Base-by-base conservation (phyloP, 768 basidiomycete species). In the Lactarius deliciosus region DNA sequence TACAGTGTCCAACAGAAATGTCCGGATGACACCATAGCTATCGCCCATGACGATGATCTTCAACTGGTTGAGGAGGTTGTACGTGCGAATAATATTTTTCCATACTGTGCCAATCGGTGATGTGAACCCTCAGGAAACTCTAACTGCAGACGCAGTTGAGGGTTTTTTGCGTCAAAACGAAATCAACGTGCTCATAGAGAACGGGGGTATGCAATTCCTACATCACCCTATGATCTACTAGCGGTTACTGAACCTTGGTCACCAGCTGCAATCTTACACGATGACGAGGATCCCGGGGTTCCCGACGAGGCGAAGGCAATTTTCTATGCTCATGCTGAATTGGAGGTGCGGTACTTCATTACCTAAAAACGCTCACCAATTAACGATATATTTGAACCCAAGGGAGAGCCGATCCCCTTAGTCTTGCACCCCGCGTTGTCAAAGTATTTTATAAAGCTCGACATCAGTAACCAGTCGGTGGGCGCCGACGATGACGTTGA, bases 41-140 rank as follows among this genome's bases (percentile, higher is more conserved):
- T 68, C 30, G 54, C 64, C 50, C 67, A 68, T 30, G 67, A 66
- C 34, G 38, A 61, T 15, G 67, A 68, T 43, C 58, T 68, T 55
- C 18, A 59, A 2, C 22, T 54, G 4, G 41, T 67, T 8, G 61
- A 67, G 22, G 57, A 63, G 40, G 66, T 67, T 47, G 66, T 67
- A 36, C 40, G 66, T 63, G 34, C 16, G 25, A 10, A 22, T 59
- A 5, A 0, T 22, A 0, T 22, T 18, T 22, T 9, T 25, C 34
- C 28, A 34, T 53, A 11, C 47, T 25, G 20, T 34, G 30, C 22
- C 40, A 13, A 58, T 32, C 16, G 16, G 9, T 43, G 13, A 43
- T 36, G 36, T 57, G 10, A 25, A 34, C 40, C 8, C 57, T 13
- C n/a, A 67, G 66, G 66, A 67, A 9, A 18, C 16, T n/a, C 40